Evolutionary conservation across 148 eudicot genomes (phyloP).

Genomic region (Linanthus parryae): DNA sequence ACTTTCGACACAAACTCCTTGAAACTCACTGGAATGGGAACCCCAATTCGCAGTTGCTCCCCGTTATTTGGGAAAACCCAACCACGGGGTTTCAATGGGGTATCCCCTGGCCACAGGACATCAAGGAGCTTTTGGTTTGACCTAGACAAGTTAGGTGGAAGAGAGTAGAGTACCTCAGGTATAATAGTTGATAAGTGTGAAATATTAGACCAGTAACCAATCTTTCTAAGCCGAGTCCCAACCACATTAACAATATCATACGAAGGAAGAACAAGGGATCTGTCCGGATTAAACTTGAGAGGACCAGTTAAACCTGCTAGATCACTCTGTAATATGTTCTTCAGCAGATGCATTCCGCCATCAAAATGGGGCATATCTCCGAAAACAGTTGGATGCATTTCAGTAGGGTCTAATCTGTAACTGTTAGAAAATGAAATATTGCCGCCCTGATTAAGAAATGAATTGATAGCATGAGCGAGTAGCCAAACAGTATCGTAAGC

Average conservation of each 20-base stretch:
- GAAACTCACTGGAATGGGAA: conserved; percentile 29
- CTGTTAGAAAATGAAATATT: conserved; percentile 20
- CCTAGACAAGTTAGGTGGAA: too few species aligned
- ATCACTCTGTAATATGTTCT: conserved; percentile 14
- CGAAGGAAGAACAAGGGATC: conserved; percentile 16
- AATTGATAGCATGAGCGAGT: conserved; percentile 30
- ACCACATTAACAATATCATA: conserved; percentile 26
- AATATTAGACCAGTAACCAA: conserved; percentile 43
- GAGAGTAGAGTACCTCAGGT: conserved; percentile 14
- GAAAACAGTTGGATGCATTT: conserved; percentile 5
- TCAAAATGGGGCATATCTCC: conserved; percentile 20
- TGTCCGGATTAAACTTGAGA: conserved; percentile 18
- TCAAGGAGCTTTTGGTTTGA: conserved; percentile 19
- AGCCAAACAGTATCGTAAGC: conserved; percentile 39
- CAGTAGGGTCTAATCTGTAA: conserved; percentile 5
- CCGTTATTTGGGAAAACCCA: conserved; percentile 34
- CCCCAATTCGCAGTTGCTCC: conserved; percentile 28
- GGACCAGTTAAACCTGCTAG: conserved; percentile 30
- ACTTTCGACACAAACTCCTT: conserved; percentile 27
- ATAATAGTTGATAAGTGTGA: conserved; percentile 28
- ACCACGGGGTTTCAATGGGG: conserved; percentile 25
- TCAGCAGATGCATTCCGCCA: conserved; percentile 19
- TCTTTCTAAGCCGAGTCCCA: conserved; percentile 8
- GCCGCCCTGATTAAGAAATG: conserved; percentile 14
- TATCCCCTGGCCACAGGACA: conserved; percentile 33